Conservation (phyloP, 2,329 filamentous ascomycete species). For the Talaromyces sp. region DNA sequence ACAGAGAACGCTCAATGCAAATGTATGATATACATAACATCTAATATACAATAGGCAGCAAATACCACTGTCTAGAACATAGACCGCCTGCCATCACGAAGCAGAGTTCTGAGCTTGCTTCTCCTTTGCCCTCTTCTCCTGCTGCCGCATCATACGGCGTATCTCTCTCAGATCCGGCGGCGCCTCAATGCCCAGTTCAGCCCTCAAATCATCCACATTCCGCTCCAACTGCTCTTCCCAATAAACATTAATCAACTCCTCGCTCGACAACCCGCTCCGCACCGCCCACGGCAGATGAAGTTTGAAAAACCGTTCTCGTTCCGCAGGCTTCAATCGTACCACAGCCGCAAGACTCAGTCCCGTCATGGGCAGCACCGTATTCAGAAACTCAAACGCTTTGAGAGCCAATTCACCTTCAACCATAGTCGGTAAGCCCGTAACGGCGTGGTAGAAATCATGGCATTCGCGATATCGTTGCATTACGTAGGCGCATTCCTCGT, state of each 20-base stretch:
- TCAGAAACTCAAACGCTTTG: slow-evolving; percentile 96
- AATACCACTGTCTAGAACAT: neutral
- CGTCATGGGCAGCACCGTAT: slow-evolving; percentile 93
- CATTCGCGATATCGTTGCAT: slow-evolving; percentile 98
- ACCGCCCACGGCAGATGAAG: slow-evolving; percentile 82
- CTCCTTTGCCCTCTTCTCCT: slow-evolving; percentile 51
- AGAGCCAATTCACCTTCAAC: slow-evolving; percentile 97
- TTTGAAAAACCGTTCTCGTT: slow-evolving; percentile 63
- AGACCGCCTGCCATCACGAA: neutral
- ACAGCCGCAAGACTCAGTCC: slow-evolving; percentile 76
- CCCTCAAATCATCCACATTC: slow-evolving; percentile 72
- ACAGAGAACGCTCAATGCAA: slow-evolving; percentile 6
- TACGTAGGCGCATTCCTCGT: slow-evolving; percentile 94
- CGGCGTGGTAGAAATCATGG: slow-evolving; percentile 95
- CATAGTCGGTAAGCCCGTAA: slow-evolving; percentile 85
- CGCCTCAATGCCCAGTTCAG: slow-evolving; percentile 75
- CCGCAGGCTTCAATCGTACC: slow-evolving; percentile 60
- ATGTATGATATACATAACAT: slow-evolving; percentile 11
- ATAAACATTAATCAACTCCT: slow-evolving; percentile 91
- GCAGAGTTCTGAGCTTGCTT: neutral
- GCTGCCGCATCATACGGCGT: slow-evolving; percentile 65
- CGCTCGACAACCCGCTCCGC: slow-evolving; percentile 69
- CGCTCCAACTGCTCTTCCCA: slow-evolving; percentile 94
- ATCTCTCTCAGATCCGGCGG: slow-evolving; percentile 82
- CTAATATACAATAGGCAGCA: slow-evolving; percentile 10